Base-by-base conservation (phyloP, 225 moss, liverwort and hornwort genomes). In the Pseudisothecium myosuroides region DNA sequence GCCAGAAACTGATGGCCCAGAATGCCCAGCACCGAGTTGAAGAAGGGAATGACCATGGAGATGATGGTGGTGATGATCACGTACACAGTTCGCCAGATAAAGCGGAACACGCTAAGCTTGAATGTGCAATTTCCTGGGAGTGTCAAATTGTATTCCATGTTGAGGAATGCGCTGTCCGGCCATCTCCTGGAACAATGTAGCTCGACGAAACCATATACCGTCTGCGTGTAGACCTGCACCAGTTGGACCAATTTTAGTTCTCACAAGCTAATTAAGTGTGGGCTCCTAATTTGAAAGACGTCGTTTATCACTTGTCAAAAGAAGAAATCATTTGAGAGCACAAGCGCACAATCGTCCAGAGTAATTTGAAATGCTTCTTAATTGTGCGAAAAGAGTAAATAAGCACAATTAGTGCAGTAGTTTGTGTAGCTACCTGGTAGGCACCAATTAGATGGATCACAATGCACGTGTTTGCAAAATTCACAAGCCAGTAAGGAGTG, bases 371-470 rank as follows among this genome's bases (percentile, higher is more conserved):
- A 16, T 34, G 55, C 72, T 41, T 29, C 58, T 43, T 47, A 45
- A 24, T 45, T 85, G 23, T 12, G 24, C 11, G 3, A 20, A 45
- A 6, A 14, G 17, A 73, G 37, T 1, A 86, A 67, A 28, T 26
- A 64, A 61, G n/a, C 49, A 58, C 31, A 41, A 10, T 64, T 14
- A 43, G 45, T 54, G 79, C 20, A 60, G 55, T 24, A n/a, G 24
- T 28, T 49, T 34, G 43, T 59, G 45, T 23, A 22, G 37, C 41
- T 88, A 98, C 98, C 98, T 98, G 96, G 85, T 96, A 98, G 59
- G 95, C 97, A 69, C 98, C 98, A 37, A 98, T 7, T 11, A 96
- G 95, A 89, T 97, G 97, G 83, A 97, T 90, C 50, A 97, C 94
- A 37, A 98, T 92, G 83, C 94, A 94, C 5, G 95, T 81, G 76